These are phyloP conservation scores for Austroboletus niveus DNA, from an alignment of 1,284 basidiomycete genomes.

Conservation along the genomic window DNA sequence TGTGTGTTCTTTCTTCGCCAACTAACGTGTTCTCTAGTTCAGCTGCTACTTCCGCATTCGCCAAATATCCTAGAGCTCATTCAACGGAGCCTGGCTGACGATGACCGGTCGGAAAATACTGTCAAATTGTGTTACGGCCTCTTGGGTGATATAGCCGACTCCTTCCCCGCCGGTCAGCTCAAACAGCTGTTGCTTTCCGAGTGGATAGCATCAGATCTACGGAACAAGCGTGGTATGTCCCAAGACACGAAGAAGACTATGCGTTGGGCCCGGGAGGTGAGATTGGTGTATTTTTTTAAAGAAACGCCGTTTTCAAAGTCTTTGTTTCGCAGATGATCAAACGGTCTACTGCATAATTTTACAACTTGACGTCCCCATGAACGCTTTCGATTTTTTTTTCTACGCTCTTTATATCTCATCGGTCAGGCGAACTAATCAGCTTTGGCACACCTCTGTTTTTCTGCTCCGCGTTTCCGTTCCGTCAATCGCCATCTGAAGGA, in stretches of 20 bases:
- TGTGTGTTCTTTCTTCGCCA: not conserved
- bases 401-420: slow-evolving; percentile 29
- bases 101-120: slow-evolving; percentile 80
- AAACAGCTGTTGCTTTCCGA: slow-evolving; percentile 76
- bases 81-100: slow-evolving; percentile 77
- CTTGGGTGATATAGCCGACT: slow-evolving; percentile 90
- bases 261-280: slow-evolving; percentile 81
- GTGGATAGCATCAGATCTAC: slow-evolving; percentile 82
- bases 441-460: slow-evolving; percentile 21
- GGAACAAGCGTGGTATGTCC: slow-evolving; percentile 65
- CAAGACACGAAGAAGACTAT: slow-evolving; percentile 75
- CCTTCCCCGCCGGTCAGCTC: slow-evolving; percentile 78
- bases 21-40: slow-evolving; percentile 38
- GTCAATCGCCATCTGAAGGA: slow-evolving; percentile 57
- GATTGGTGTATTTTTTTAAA: slow-evolving; percentile 20
- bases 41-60: slow-evolving; percentile 73
- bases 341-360: slow-evolving; percentile 59
- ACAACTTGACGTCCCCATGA: slow-evolving; percentile 4
- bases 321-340: slow-evolving; percentile 57
- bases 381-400: slow-evolving; percentile 22
- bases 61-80: slow-evolving; percentile 81
- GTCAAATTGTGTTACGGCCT: slow-evolving; percentile 80
- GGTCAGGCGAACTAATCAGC: slow-evolving; percentile 45
- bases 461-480: slow-evolving; percentile 25
- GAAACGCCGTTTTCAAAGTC: not conserved